phyloP scores from a whole-genome alignment of 2,329 filamentous ascomycete genomes.

The Coccinonectria pachysandricola region DNA sequence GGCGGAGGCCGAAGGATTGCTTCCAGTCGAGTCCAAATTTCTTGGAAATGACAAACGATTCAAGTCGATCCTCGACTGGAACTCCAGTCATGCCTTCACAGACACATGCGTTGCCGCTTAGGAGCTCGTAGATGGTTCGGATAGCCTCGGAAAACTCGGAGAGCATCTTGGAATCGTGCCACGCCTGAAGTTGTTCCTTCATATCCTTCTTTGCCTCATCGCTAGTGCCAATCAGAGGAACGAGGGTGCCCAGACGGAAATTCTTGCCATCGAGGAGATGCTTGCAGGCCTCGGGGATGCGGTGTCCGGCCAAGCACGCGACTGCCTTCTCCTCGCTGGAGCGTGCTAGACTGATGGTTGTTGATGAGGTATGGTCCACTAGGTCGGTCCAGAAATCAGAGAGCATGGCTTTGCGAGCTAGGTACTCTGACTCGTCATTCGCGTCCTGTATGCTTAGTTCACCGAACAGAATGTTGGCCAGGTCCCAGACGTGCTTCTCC shows the following conservation, averaged over 20 bases:
- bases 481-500: constrained; percentile 72
- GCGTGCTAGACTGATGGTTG: constrained; percentile 45
- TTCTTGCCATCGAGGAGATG: constrained; percentile 66
- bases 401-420: constrained; percentile 51
- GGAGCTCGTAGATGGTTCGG: constrained; percentile 78
- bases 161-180: constrained; percentile 72
- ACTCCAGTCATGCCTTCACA: constrained; percentile 67
- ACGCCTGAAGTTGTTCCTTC: constrained; percentile 68
- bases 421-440: constrained; percentile 27
- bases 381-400: constrained; percentile 56
- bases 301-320: constrained; percentile 66
- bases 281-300: constrained; percentile 73
- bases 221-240: constrained; percentile 72
- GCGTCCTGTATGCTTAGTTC: constrained; percentile 36
- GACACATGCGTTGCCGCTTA: constrained; percentile 77
- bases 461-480: constrained; percentile 82
- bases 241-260: constrained; percentile 72
- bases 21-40: constrained; percentile 86
- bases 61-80: constrained; percentile 67
- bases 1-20: constrained; percentile 78
- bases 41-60: constrained; percentile 71
- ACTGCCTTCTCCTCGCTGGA: constrained; percentile 76
- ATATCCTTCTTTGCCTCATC: constrained; percentile 63
- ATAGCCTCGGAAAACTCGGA: constrained; percentile 80
- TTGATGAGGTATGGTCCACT: constrained; percentile 49